A percentile compares a stretch with the other conserved stretches of the same genome.
Conservation (phyloP, 176 grass and related monocot genomes). For the Ampelocalamus luodianensis region DNA sequence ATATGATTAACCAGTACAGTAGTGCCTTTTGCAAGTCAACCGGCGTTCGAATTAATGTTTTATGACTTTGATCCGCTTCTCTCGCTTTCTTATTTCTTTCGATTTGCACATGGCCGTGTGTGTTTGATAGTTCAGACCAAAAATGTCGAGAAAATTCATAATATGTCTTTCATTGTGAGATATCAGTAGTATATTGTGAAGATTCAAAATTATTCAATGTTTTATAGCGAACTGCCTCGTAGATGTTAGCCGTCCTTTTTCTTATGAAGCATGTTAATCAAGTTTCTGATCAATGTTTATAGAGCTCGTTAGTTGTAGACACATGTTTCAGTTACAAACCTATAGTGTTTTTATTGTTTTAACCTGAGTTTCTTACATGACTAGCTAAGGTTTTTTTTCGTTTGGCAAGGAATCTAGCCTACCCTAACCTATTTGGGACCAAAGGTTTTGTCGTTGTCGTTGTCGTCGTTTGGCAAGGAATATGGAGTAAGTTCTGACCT, state of each 20-base stretch:
- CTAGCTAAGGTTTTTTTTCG: no score
- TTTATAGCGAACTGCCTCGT: no score
- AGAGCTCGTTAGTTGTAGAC: not conserved
- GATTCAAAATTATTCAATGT: no score
- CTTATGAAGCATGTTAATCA: not conserved
- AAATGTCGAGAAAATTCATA: no score
- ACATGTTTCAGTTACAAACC: not conserved
- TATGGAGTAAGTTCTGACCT: no score
- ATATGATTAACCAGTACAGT: not conserved
- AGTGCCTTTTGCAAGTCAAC: not conserved
- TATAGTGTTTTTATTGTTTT: constrained; percentile 10
- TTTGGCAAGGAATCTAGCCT: no score
- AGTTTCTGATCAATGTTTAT: not conserved
- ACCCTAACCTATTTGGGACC: no score
- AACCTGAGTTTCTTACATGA: not conserved
- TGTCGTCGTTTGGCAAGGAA: no score
- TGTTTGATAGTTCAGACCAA: not conserved
- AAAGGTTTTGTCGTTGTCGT: no score
- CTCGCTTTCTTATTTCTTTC: not conserved
- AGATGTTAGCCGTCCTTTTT: not conserved
- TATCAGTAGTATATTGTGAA: no score
- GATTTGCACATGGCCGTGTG: constrained; percentile 5
- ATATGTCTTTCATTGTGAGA: no score
- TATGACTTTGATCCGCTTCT: not conserved
- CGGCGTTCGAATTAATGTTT: not conserved